Evolutionary conservation across 495 filamentous ascomycete species (phyloP), one percentile per base, ranked within the genome.

Genomic region (Aspergillus conjunctus): DNA sequence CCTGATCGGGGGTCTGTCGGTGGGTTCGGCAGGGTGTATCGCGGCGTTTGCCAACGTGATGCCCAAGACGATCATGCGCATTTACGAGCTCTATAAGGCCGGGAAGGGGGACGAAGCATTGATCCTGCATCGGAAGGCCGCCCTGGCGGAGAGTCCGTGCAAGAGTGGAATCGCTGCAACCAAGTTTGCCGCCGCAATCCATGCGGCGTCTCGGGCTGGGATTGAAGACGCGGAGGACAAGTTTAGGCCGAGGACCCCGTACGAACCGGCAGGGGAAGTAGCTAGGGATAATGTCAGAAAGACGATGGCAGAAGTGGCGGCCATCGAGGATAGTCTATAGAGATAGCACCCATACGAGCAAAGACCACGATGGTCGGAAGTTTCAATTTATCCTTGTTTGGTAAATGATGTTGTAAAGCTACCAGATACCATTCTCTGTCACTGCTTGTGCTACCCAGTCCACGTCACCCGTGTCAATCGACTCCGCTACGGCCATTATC

Each of bases 11-110:
- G 87, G 86, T 1, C 34, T 76, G 33, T 56, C 65, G 2, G 83
- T 83, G 1, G 87, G 86, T 2, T 81, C 79, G 7, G 79, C 83
- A 5, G 87, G 87, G 8, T 87, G 83, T 61, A 87, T 89, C 59
- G 81, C 85, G 7, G 87, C 85, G 6, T 88, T 89, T 67, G 85
- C 76, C 49, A 89, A 88, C 63, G 81, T 88, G 31, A 85, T 87
- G 50, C 87, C 87, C 6, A 81, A 79, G 68, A 77, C 79, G 1
- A 72, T 85, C 18, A 74, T 77, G 11, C 66, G 70, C 51, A 74
- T 88, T 14, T 88, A 85, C 70, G 69, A 77, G 10, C 66, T 86
- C 1, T 84, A 77, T 60, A 73, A 71, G 51, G 71, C 71, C 30
- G 80, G 83, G 8, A 79, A 77, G 64, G 63, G 71, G 30, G 71